Evolutionary conservation across 805 yeast genomes (phyloP), one percentile per base, ranked within the genome.

Genomic region (Metschnikowia kofuensis): DNA sequence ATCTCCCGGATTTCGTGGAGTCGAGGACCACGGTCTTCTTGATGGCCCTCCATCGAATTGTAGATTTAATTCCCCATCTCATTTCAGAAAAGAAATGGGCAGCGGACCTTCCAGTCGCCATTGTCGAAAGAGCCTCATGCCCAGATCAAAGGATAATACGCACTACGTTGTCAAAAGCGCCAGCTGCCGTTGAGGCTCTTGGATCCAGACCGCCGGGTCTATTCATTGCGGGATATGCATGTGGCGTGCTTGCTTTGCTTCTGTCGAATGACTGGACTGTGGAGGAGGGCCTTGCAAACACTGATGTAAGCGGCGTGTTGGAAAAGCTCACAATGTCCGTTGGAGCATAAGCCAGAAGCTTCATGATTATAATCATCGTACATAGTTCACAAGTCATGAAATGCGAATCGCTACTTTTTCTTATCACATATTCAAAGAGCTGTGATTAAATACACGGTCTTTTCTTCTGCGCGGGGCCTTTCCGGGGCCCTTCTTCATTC

Each of bases 171-270:
- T 74, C 75, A 44, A 69, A 85, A 53, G 80, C 89, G 1, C 85
- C 85, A 0, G 83, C 76, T 38, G 95, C 94, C 1, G 80, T 89
- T 1, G 85, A 85, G 53, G 79, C 79, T 29, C 78, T 82, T 39
- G 97, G 96, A 0, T 84, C 94, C 11, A 75, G 96, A 53, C 98
- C 98, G 0, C 98, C 98, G 0, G 98, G 98, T 0, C 70, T 92
- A 46, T 72, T 92, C 38, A 85, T 92, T 2, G 79, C 89, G 1
- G 98, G 98, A 0, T 74, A 77, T 53, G 85, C 92, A 0, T 91
- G 97, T 56, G 76, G 76, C 10, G 84, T 82, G 0, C 63, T 82
- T 14, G 58, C 60, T 30, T 44, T 48, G 7, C 21, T 44, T 7
- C 43, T 44, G 45, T 52, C 58, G 30, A 47, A 47, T 29, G 62